Base-by-base conservation (phyloP, 202 grass and related monocot species). In the Hordeum pubiflorum region DNA sequence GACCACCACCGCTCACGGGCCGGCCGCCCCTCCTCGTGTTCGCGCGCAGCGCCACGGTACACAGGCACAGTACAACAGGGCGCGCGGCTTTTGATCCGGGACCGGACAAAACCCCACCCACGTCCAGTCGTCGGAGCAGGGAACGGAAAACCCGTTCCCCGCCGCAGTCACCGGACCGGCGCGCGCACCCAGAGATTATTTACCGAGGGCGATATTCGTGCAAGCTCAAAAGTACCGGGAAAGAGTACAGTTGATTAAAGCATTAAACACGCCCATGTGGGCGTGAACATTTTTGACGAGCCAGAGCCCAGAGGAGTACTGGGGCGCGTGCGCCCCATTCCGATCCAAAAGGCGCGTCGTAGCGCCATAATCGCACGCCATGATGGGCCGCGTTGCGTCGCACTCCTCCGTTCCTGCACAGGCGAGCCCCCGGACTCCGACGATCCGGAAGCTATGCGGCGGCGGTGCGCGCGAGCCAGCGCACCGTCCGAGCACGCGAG, bases 121-220 rank as follows among this genome's bases (percentile, higher is more conserved):
- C 21, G 75, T 48, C 61, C 61, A 17, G 21, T 58, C 74, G 14
- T 7, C 23, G 18, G 73, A 63, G 32, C 70, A 37, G 26, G 22
- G 5, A 24, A 50, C 10, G 4, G 39, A 39, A 29, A 15, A 14
- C 33, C 68, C 23, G 33, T 74, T 70, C 75, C 75, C 32, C 32
- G 43, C 33, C 60, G 70, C 27, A 8, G 60, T 69, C 71, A 32
- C 31, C 31, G 31, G 27, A 27, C 84, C 84, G 83, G 84, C 77
- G 71, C 22, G 1, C 46, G 48, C 62, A 24, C 27, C 29, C 60
- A 75, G 69, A 18, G 7, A 44, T 13, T 17, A 68, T 2, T 2
- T 11, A 10, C 0, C 66, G 37, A 9, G 37, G 37, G 7, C 4
- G 14, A 48, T 48, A 48, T 48, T 17, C 44, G 44, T 17, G 44